Conservation (phyloP, 2,329 filamentous ascomycete species). For the Neopestalotiopsis sp. region DNA sequence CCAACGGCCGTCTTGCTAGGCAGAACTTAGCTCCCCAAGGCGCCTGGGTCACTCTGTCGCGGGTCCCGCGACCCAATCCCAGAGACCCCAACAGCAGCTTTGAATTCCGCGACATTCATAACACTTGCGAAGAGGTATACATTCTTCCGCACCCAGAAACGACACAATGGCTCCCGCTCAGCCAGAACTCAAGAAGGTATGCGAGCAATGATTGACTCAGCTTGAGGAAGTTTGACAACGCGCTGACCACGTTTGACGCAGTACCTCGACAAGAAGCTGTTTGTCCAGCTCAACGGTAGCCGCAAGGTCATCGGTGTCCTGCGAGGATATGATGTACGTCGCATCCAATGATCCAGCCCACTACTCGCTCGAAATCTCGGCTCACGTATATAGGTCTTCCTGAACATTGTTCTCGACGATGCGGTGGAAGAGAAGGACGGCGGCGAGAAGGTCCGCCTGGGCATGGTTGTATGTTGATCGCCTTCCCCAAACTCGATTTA, state of each 20-base stretch:
- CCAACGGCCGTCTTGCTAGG: background rate
- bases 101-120: background rate
- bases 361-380: background rate
- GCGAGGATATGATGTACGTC: conserved; percentile 87
- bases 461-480: conserved; percentile 78
- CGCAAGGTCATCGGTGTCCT: conserved; percentile 95
- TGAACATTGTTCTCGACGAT: conserved; percentile 98
- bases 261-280: conserved; percentile 99
- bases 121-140: background rate
- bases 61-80: background rate
- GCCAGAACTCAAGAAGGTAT: conserved; percentile 97
- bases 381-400: conserved; percentile 72
- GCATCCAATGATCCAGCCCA: background rate
- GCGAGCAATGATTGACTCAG: conserved; percentile 22
- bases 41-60: background rate
- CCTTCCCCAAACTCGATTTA: background rate
- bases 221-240: background rate
- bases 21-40: conserved; percentile 8
- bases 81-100: background rate
- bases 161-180: conserved; percentile 94
- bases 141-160: background rate
- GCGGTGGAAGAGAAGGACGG: conserved; percentile 93
- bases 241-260: conserved; percentile 43
- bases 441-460: conserved; percentile 86
- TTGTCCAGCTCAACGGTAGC: conserved; percentile 96